Evolutionary conservation across 2,329 filamentous ascomycete species (phyloP), one percentile per base, ranked within the genome.

Genomic region (Neocatenulostroma microsporum): DNA sequence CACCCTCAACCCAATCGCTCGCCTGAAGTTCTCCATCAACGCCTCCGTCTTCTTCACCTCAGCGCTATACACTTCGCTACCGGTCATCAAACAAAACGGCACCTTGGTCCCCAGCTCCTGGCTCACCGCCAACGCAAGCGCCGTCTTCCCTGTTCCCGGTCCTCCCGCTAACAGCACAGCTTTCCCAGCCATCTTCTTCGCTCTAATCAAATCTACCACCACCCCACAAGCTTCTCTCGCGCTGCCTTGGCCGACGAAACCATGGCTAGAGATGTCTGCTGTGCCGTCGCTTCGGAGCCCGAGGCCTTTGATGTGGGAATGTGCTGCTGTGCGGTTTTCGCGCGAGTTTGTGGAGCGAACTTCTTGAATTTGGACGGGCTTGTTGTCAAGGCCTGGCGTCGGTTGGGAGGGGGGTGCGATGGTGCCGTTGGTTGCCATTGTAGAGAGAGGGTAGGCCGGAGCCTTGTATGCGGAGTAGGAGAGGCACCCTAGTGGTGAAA

Each of bases 1-100:
- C 49, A 98, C 91, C 59, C 94, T 88, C 50, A 98, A 74, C 21
- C 89, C 91, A 62, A 98, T 98, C 41, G 91, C 91, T 58, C 91
- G 76, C 60, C 91, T 78, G 64, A 98, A 98, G 69, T 96, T 96
- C 73, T 98, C 91, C 91, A 96, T 96, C 60, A 98, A 69, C 49
- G 94, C 83, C 65, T 98, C 91, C 33, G 91, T 98, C 78, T 98
- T 98, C 78, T 98, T 98, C 47, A 98, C 88, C 66, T 98, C 91
- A 30, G 89, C 82, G 51, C 86, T 94, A 69, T 95, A 98, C 55
- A 98, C 83, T 66, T 98, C 91, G 70, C 88, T 95, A 53, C 88
- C 91, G 36, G 95, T 91, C 58, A 98, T 96, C 25, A 89, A 88
- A 63, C 91, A 95, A 62, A 98, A 98, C 5, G 91, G 91, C 39